Conservation (phyloP, 2,329 filamentous ascomycete genomes). For the Talaromyces sp. region DNA sequence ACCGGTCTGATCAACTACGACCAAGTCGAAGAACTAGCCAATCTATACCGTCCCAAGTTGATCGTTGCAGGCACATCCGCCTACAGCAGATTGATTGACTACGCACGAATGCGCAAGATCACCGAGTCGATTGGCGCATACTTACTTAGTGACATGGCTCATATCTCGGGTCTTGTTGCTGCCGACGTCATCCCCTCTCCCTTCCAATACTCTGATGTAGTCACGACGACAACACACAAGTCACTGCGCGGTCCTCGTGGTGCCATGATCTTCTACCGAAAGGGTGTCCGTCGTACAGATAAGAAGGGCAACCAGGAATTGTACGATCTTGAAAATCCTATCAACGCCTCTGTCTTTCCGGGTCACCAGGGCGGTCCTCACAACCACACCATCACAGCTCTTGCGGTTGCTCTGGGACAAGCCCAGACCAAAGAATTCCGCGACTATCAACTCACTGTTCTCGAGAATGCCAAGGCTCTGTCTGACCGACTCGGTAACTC, state of each 20-base stretch:
- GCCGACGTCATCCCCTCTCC: constrained; percentile 90
- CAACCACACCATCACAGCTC: constrained; percentile 98
- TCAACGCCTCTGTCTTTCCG: constrained; percentile 99
- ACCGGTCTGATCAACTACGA: constrained; percentile 98
- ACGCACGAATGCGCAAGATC: constrained; percentile 92
- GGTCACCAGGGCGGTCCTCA: constrained; percentile 98
- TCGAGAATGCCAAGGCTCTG: constrained; percentile 89
- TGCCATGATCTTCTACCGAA: constrained; percentile 99
- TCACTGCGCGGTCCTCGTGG: constrained; percentile 94
- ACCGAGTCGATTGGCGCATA: constrained; percentile 92
- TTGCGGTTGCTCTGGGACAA: constrained; percentile 93
- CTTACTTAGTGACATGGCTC: constrained; percentile 95
- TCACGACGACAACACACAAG: constrained; percentile 99
- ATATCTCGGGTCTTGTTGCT: constrained; percentile 94
- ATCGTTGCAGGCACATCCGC: constrained; percentile 95
- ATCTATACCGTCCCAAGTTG: constrained; percentile 92
- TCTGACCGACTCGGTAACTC: constrained; percentile 69
- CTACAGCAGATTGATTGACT: constrained; percentile 98
- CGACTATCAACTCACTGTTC: constrained; percentile 86
- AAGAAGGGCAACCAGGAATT: constrained; percentile 86
- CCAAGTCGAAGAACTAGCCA: constrained; percentile 80
- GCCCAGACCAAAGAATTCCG: constrained; percentile 87
- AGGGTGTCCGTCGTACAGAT: constrained; percentile 86
- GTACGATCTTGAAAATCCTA: constrained; percentile 91
- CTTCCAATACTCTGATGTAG: constrained; percentile 88